Evolutionary conservation across 2,329 filamentous ascomycete species (phyloP).

Genomic region (Talaromyces amestolkiae): DNA sequence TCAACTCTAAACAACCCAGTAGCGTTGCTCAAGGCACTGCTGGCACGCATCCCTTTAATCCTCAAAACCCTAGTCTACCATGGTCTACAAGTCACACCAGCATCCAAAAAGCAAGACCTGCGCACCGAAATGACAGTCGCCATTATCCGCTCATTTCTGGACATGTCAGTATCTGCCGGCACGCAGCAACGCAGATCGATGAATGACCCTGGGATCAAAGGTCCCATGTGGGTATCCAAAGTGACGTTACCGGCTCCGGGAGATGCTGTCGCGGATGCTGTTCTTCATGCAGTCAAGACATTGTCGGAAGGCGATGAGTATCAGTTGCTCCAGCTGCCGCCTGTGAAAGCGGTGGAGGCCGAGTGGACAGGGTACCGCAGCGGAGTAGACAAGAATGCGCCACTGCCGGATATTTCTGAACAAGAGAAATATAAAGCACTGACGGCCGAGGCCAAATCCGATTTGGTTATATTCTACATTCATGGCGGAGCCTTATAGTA

Average conservation of each 20-base stretch:
- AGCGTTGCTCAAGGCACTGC: slow-evolving; percentile 37
- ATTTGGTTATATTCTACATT: slow-evolving; percentile 47
- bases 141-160: slow-evolving; percentile 66
- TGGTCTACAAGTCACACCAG: slow-evolving; percentile 63
- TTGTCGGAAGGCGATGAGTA: slow-evolving; percentile 34
- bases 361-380: slow-evolving; percentile 47
- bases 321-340: slow-evolving; percentile 41
- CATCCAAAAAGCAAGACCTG: slow-evolving; percentile 74
- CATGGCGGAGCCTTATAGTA: slow-evolving; percentile 50
- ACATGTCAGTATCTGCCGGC: slow-evolving; percentile 52
- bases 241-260: slow-evolving; percentile 61
- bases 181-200: slow-evolving; percentile 63
- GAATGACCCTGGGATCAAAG: slow-evolving; percentile 68
- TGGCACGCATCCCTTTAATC: slow-evolving; percentile 42
- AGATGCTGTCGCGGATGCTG: slow-evolving; percentile 42
- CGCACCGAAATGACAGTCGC: slow-evolving; percentile 70
- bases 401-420: slow-evolving; percentile 43
- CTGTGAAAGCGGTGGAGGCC: slow-evolving; percentile 38
- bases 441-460: slow-evolving; percentile 38
- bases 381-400: slow-evolving; percentile 38
- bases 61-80: slow-evolving; percentile 44
- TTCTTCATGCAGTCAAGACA: slow-evolving; percentile 40
- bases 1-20: slow-evolving; percentile 25
- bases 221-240: slow-evolving; percentile 76
- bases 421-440: slow-evolving; percentile 43